These are phyloP conservation scores for Cymodocea nodosa DNA, from an alignment of 116 monocot genomes.

Conservation along the genomic window DNA sequence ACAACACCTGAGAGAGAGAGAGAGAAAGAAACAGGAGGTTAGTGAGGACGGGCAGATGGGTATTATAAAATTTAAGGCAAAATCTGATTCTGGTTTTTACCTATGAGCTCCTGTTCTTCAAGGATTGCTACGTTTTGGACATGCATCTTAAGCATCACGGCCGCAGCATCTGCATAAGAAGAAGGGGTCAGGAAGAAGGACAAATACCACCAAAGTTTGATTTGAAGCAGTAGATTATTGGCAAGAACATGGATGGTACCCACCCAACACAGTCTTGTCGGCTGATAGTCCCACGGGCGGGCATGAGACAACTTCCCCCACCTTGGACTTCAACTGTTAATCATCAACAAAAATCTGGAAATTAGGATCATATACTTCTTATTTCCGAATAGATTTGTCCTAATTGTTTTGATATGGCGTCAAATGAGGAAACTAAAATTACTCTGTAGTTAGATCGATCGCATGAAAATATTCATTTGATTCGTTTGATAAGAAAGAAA, in stretches of 20 bases:
- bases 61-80: no score
- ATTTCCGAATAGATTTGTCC: no score
- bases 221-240: no score
- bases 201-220: no score
- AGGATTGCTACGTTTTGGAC: conserved; percentile 62
- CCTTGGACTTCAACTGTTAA: conserved; percentile 45
- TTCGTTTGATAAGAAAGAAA: not conserved
- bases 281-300: conserved; percentile 56
- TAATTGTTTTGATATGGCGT: no score
- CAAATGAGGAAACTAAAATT: no score
- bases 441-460: no score
- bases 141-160: conserved; percentile 72
- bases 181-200: no score
- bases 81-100: conserved; percentile 14
- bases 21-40: no score
- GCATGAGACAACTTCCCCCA: conserved; percentile 71
- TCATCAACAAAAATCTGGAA: not conserved
- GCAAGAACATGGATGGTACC: conserved; percentile 14
- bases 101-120: conserved; percentile 44
- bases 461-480: no score
- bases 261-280: conserved; percentile 60
- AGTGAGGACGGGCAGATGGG: no score
- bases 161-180: conserved; percentile 55
- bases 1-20: conserved; percentile 27
- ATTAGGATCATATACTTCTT: not conserved